Base-by-base conservation (phyloP, 2,329 filamentous ascomycete species). In the Mariannaea elegans region DNA sequence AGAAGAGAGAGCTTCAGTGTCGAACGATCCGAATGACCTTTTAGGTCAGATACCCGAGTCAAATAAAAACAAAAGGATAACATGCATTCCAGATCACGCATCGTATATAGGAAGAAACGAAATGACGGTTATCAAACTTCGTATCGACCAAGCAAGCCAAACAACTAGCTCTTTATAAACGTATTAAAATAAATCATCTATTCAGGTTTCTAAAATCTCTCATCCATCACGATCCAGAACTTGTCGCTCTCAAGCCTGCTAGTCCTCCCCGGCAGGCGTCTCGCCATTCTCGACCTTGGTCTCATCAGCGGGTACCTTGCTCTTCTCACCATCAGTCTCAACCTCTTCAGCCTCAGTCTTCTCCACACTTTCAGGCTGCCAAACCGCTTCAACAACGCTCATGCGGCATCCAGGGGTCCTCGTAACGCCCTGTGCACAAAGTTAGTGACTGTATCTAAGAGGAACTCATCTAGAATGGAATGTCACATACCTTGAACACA, bases 331-430 rank as follows among this genome's bases (percentile, higher is more conserved):
- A 4, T 18, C 23, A 42, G 52, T 36, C 21, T 38, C 41, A 7
- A 44, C 48, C 45, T 48, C 57, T 4, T 44, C 46, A 24, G 39
- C 36, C 42, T 50, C 45, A 1, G 24, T 46, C 36, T 46, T 46
- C 31, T 52, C 36, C 9, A 41, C 36, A 9, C 63, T 66, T 16
- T 70, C 59, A 10, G 72, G 76, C 47, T 75, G 70, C 81, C 81
- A 83, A 16, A 82, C 76, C 9, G 81, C 81, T 61, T 83, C 81
- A 18, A 83, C 70, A 19, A 83, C 73, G 48, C 79, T 80, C 81
- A 83, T 83, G 42, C 79, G 72, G 63, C 78, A 82, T 3, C 75
- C 77, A 14, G 75, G 67, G 2, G 71, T 71, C 52, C 80, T 76
- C 8, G 68, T 77, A 2, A 81, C 77, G 1, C 80, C 77, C 78